Percentiles rank a stretch among this genome's conserved stretches.
Evolutionary conservation across 441 rosid genomes (phyloP).

Genomic region (Euphorbia corollata): DNA sequence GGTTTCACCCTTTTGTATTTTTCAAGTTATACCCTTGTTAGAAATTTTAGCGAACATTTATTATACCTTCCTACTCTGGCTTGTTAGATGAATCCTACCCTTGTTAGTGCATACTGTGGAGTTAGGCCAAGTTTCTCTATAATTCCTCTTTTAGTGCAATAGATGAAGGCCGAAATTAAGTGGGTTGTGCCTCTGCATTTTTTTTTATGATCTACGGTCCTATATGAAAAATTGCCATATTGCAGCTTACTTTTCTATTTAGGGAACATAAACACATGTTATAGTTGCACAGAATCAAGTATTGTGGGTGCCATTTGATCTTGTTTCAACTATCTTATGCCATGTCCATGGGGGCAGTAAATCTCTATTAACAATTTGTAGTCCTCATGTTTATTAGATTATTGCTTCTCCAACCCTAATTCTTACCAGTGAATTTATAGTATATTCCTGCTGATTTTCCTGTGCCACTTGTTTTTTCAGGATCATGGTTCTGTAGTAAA

Average conservation of each 20-base stretch:
- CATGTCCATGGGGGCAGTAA: background rate
- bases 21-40: background rate
- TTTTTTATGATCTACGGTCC: background rate
- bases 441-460: background rate
- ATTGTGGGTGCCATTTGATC: background rate
- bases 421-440: background rate
- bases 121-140: background rate
- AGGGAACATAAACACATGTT: background rate
- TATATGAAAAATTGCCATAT: background rate
- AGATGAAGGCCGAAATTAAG: background rate
- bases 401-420: background rate
- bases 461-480: slow-evolving; percentile 27
- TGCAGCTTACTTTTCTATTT: background rate
- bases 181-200: background rate
- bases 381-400: background rate
- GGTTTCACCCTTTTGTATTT: background rate
- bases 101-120: background rate
- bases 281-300: background rate
- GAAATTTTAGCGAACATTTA: background rate
- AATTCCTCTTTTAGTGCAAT: background rate
- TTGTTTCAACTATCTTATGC: background rate
- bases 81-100: too few species aligned
- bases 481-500: slow-evolving; percentile 61
- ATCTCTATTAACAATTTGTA: slow-evolving; percentile 1
- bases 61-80: background rate